Conservation (phyloP, 768 basidiomycete species). For the Boletus patriciae region DNA sequence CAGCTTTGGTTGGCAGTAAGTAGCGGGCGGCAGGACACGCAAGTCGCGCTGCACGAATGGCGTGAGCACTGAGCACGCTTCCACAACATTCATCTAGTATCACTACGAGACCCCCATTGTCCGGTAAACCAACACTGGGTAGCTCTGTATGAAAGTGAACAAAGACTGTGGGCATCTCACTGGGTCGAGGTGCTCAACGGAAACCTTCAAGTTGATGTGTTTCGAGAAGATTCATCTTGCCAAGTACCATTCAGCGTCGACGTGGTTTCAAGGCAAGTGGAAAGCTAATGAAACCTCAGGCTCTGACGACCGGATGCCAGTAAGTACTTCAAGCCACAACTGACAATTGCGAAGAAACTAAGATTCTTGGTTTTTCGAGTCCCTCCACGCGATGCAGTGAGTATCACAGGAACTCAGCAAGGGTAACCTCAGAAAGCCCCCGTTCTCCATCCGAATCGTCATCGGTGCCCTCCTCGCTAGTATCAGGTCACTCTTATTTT, state of each 20-base stretch:
- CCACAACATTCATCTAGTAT: neutral
- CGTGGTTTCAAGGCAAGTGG: neutral
- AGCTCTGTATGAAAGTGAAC: neutral
- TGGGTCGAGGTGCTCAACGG: too few relatives aligned
- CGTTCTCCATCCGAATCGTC: constrained; percentile 19
- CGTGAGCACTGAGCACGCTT: too few relatives aligned
- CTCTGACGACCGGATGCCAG: neutral
- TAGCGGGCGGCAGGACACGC: too few relatives aligned
- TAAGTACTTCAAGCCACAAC: neutral
- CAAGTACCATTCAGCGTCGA: neutral
- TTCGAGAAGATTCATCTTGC: neutral
- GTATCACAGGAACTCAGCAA: neutral
- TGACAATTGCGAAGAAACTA: neutral
- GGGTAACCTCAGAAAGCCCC: neutral
- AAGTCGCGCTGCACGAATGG: too few relatives aligned
- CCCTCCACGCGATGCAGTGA: neutral
- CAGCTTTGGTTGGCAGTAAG: too few relatives aligned
- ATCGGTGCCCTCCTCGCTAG: too few relatives aligned
- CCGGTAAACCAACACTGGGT: too few relatives aligned
- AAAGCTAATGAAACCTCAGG: neutral
- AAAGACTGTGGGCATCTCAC: too few relatives aligned
- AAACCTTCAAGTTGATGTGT: too few relatives aligned
- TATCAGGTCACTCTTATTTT: neutral
- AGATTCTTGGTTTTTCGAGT: too few relatives aligned
- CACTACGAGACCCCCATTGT: neutral